These are phyloP conservation scores for Diaporthe ilicicola DNA, from an alignment of 2,329 filamentous ascomycete genomes.

Conservation along the genomic window DNA sequence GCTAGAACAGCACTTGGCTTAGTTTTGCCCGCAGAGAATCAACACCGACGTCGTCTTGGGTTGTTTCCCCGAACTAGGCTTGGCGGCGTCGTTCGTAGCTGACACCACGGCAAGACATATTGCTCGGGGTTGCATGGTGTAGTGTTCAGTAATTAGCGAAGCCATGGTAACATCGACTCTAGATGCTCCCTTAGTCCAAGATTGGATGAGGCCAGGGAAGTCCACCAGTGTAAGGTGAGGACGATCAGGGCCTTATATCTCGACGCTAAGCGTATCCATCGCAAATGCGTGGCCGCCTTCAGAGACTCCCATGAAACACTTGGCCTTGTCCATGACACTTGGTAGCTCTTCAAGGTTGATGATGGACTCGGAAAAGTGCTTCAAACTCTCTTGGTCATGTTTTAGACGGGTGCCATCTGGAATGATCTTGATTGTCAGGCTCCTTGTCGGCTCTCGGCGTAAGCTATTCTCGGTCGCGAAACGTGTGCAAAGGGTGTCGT, in stretches of 20 bases:
- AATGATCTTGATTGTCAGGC: background rate
- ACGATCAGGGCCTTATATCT: conserved; percentile 20
- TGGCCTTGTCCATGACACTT: background rate
- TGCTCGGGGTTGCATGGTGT: conserved; percentile 4
- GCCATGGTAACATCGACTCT: background rate
- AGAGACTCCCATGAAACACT: background rate
- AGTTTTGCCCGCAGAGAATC: background rate
- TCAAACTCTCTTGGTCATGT: background rate
- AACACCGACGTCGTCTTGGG: conserved; percentile 4
- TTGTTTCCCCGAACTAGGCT: background rate
- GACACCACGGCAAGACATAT: conserved; percentile 22
- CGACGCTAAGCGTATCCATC: background rate
- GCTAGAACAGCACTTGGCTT: conserved; percentile 19
- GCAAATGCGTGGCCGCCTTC: background rate
- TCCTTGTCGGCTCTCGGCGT: background rate
- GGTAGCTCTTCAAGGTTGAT: background rate
- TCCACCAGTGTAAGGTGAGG: conserved; percentile 24
- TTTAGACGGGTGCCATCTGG: background rate
- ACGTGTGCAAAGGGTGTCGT: conserved; percentile 26
- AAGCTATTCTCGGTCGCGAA: conserved; percentile 25
- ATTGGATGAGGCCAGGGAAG: conserved; percentile 24
- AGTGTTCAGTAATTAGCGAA: background rate
- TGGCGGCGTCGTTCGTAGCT: conserved; percentile 20
- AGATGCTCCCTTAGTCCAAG: background rate
- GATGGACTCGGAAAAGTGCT: background rate